Base-by-base conservation (phyloP, 768 basidiomycete genomes). In the Naganishia antarctica region DNA sequence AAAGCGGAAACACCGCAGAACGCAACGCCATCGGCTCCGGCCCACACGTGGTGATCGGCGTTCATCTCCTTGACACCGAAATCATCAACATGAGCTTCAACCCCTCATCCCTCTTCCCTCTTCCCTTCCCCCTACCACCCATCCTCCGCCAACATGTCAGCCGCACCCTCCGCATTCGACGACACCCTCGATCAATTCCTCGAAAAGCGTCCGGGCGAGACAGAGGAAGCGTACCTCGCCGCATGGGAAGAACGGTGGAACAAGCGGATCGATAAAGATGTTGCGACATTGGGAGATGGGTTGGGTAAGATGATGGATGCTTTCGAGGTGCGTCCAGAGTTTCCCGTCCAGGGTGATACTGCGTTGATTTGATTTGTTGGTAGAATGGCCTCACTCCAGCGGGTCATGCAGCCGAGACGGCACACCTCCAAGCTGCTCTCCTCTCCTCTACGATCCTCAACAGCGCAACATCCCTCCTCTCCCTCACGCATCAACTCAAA, bases 161-260 rank as follows among this genome's bases (percentile, higher is more conserved):
- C 53, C 37, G 1, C 31, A 9, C 9, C 28, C 34, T 25, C 53
- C 7, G 53, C 53, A 41, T 57, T 57, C 53, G 53, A 57, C 53
- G 53, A 57, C 53, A 23, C 53, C 32, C 61, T 62, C 45, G 31
- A 43, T 32, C 61, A 61, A 45, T 62, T 62, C 48, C 46, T 62
- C 25, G 46, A 47, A 18, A 47, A 41, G 11, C 60, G 13, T 16
- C 25, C 65, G 1, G 31, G 31, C 13, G 60, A 66, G 53, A 45
- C 40, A 2, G 37, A 28, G 13, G 60, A 43, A 3, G 26, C 29
- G 4, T 66, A 53, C 44, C 60, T 61, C 16, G 60, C 40, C 16
- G 16, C 28, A 6, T 49, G 61, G 46, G 61, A 67, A 40, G 66
- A 67, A 41, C 37, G 61, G 15, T 67, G 66, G 66, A 67, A 67